Evolutionary conservation across 2,329 filamentous ascomycete genomes (phyloP).

Genomic region (Talaromyces atroroseus): DNA sequence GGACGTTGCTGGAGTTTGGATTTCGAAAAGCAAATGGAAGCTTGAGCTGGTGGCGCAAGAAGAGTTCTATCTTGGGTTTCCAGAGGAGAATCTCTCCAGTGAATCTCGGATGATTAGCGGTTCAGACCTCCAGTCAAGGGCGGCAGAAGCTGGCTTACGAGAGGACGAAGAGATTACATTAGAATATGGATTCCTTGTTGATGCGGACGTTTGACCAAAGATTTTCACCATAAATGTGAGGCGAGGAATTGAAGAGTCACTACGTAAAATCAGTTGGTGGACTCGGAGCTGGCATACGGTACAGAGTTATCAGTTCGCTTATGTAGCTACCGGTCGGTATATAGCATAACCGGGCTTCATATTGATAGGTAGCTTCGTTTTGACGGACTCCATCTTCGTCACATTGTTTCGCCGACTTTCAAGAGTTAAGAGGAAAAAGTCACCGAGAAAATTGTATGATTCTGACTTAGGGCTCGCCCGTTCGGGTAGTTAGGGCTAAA

Average conservation of each 20-base stretch:
- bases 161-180: not conserved
- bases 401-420: no score
- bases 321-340: no score
- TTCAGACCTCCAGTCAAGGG: not conserved
- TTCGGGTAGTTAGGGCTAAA: no score
- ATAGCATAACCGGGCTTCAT: no score
- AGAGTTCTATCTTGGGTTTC: not conserved
- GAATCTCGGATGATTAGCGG: not conserved
- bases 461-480: no score
- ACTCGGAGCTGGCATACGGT: constrained; percentile 1
- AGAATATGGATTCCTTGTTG: not conserved
- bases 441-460: no score
- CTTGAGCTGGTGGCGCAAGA: not conserved
- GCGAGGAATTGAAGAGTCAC: not conserved
- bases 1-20: not conserved
- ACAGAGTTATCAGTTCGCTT: not conserved
- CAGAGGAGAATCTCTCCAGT: constrained; percentile 1
- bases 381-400: no score
- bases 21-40: not conserved
- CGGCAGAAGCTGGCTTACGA: constrained; percentile 1
- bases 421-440: no score
- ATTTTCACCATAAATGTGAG: not conserved
- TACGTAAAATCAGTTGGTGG: constrained; percentile 3
- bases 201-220: constrained; percentile 1
- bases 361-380: no score